phyloP scores from a whole-genome alignment of 2,329 filamentous ascomycete species.

The Thelonectria discophora region DNA sequence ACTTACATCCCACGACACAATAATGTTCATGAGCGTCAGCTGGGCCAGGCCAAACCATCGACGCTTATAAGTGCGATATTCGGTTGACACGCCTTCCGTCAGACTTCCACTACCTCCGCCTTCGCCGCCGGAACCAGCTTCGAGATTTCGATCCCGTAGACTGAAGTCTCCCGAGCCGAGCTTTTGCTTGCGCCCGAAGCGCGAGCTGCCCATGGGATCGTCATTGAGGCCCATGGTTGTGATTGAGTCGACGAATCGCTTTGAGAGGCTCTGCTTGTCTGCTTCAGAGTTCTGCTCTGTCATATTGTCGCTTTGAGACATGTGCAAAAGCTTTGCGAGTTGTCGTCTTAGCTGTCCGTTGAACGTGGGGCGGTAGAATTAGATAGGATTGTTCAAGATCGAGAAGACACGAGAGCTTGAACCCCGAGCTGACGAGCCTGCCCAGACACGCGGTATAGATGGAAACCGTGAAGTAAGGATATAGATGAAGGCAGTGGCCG shows the following conservation, averaged over 20 bases:
- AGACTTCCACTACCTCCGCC: constrained; percentile 38
- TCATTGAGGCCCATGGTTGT: constrained; percentile 32
- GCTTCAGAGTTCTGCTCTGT: constrained; percentile 2
- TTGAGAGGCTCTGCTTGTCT: constrained; percentile 11
- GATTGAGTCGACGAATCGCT: constrained; percentile 16
- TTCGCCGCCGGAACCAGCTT: constrained; percentile 28
- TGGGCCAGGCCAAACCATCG: constrained; percentile 89
- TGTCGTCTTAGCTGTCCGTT: neutral
- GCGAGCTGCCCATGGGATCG: constrained; percentile 31
- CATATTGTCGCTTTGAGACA: constrained; percentile 12
- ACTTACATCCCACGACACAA: constrained; percentile 95
- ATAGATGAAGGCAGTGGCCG: neutral
- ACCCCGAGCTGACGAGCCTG: neutral
- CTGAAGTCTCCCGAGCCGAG: constrained; percentile 42
- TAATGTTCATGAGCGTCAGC: constrained; percentile 86
- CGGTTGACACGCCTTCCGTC: constrained; percentile 41
- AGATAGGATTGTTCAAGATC: neutral
- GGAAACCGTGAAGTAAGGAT: neutral
- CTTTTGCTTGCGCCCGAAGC: constrained; percentile 46
- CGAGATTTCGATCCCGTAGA: constrained; percentile 39
- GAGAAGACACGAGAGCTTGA: neutral
- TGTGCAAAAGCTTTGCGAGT: neutral
- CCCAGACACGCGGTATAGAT: neutral
- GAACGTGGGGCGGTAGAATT: neutral
- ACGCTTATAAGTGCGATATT: constrained; percentile 73